These are phyloP conservation scores for Nemania diffusa DNA, from an alignment of 2,329 filamentous ascomycete genomes.

Conservation along the genomic window DNA sequence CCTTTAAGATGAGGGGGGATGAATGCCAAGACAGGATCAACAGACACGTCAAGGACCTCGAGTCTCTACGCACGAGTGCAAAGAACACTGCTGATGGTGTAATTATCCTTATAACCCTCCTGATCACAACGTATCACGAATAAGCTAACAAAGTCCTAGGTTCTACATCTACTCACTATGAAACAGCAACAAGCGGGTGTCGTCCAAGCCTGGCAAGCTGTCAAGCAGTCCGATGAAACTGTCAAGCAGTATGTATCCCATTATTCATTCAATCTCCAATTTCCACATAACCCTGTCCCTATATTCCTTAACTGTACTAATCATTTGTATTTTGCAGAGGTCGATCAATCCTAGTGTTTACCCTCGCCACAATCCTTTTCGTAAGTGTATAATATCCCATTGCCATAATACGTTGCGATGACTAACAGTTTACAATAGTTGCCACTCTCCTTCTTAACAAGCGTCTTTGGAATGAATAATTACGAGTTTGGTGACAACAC, in stretches of 20 bases:
- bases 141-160: constrained; percentile 39
- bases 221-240: constrained; percentile 53
- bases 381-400: constrained; percentile 43
- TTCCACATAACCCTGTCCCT: too few species aligned
- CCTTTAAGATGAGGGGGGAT: constrained; percentile 46
- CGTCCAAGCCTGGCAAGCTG: constrained; percentile 55
- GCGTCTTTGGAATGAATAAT: constrained; percentile 55
- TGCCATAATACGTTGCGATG: not conserved
- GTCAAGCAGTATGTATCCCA: constrained; percentile 48
- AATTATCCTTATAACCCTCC: not conserved
- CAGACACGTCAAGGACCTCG: constrained; percentile 50
- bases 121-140: not conserved
- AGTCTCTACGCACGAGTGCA: constrained; percentile 49
- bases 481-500: constrained; percentile 33
- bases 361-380: constrained; percentile 59
- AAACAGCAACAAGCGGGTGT: constrained; percentile 60
- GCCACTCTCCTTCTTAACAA: constrained; percentile 53
- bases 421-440: constrained; percentile 39
- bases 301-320: not conserved
- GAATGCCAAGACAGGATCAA: constrained; percentile 44
- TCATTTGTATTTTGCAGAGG: constrained; percentile 38
- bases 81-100: constrained; percentile 50
- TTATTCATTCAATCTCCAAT: not conserved
- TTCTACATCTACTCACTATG: constrained; percentile 54
- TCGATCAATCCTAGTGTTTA: constrained; percentile 58